Conservation (phyloP, 2,329 filamentous ascomycete genomes). For the Diaporthe eres region DNA sequence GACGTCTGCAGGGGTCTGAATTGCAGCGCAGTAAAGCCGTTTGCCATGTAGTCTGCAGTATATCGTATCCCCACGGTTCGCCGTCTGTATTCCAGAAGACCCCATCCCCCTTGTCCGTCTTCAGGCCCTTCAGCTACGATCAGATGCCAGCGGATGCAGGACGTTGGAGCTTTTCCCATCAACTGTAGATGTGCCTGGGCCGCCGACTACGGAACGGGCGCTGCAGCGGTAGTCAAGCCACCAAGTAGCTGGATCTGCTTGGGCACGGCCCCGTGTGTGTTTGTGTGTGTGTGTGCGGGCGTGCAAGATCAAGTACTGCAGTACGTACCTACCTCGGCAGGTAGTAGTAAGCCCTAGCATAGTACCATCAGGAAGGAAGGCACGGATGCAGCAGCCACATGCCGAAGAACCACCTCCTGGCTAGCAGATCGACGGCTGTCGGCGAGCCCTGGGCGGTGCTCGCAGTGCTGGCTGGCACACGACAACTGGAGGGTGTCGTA, state of each 20-base stretch:
- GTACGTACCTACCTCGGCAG: no score
- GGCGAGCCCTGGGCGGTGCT: background rate
- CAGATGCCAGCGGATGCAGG: background rate
- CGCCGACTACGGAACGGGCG: conserved; percentile 36
- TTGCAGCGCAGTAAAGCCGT: background rate
- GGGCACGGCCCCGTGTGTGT: conserved; percentile 1
- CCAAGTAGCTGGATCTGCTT: background rate
- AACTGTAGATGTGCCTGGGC: conserved; percentile 2
- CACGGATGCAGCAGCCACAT: conserved; percentile 8
- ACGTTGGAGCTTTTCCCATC: background rate
- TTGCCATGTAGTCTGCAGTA: no score
- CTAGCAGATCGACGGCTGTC: conserved; percentile 12
- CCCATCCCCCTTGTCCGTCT: background rate
- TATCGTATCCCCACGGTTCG: background rate
- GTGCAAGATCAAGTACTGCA: background rate
- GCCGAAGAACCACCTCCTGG: background rate
- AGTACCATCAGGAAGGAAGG: background rate
- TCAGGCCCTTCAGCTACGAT: background rate
- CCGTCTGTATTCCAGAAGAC: background rate
- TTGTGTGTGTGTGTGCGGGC: background rate
- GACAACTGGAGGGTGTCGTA: conserved; percentile 4
- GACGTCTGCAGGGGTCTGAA: conserved; percentile 11
- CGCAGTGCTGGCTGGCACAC: background rate
- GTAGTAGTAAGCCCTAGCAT: background rate
- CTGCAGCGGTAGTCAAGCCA: conserved; percentile 7